Evolutionary conservation across 768 basidiomycete species (phyloP).

Genomic region (Boletus rubescentipes): DNA sequence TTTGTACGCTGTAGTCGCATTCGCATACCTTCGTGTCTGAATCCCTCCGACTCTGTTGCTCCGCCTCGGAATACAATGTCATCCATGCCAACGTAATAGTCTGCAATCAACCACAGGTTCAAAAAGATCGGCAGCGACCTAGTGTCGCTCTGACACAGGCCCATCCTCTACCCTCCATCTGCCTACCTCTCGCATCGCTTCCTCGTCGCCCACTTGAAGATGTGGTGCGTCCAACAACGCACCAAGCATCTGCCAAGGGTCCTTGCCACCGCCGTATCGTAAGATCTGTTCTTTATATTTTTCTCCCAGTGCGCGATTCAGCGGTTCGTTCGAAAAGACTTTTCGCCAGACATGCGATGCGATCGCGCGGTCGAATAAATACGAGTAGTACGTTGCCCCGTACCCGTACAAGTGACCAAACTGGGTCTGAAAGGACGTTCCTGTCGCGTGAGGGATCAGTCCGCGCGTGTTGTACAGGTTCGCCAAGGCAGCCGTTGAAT

Average conservation of each 20-base stretch:
- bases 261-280: conserved; percentile 81
- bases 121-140: conserved; percentile 10
- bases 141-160: conserved; percentile 60
- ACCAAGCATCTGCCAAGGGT: conserved; percentile 93
- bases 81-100: background rate
- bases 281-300: conserved; percentile 76
- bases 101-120: background rate
- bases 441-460: conserved; percentile 77
- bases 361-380: conserved; percentile 94
- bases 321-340: conserved; percentile 66
- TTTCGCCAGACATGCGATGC: conserved; percentile 87
- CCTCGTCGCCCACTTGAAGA: conserved; percentile 68
- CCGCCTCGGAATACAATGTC: background rate
- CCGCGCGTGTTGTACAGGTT: conserved; percentile 66
- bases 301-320: conserved; percentile 76
- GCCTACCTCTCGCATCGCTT: conserved; percentile 89
- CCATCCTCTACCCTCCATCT: conserved; percentile 84
- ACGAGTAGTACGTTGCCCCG: conserved; percentile 97
- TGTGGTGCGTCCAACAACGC: conserved; percentile 61
- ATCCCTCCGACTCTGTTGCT: background rate
- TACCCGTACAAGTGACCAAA: conserved; percentile 96
- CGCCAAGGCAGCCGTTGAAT: conserved; percentile 69
- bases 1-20: background rate
- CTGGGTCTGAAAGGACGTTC: conserved; percentile 92
- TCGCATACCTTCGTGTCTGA: background rate